Evolutionary conservation across 345 rosid species (phyloP), one percentile per base, ranked within the genome.

Genomic region (Dipteronia sinensis): DNA sequence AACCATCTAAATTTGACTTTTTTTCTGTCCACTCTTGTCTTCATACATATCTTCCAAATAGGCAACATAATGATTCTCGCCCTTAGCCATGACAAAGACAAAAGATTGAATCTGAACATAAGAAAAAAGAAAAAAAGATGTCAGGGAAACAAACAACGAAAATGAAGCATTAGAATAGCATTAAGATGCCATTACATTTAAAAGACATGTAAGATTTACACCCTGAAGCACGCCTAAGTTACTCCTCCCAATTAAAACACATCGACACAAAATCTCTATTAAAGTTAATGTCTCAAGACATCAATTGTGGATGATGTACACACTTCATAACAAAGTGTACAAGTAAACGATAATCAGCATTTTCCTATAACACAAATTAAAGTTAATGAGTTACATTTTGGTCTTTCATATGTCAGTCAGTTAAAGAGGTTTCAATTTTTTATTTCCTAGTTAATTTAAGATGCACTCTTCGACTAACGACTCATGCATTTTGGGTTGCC

Each of bases 1-100:
- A 95, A 92, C 99, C 99, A 95, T 86, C 98, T 90, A 68, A 93
- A 96, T 88, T 88, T 95, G 72, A 95, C 97, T 80, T 95, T 95
- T n/a, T 81, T 91, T 96, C 73, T 82, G 93, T 72, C 99, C 98
- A 80, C 93, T 89, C 82, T 89, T 93, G 90, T 95, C 98, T 85
- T 93, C 99, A 46, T 95, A 95, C 97, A 95, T 95, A 81, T 95
- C 99, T 85, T 95, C 99, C 88, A 95, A 84, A 84, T 95, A 91
- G 63, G 98, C 98, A 86, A 95, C 82, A 19, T 95, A 92, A 42
- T 80, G 92, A 80, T 85, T 89, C 69, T 93, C 92, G 66, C 87
- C 98, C 85, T 92, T 92, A 69, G 90, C 93, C 99, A 95, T 87
- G 74, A 93, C 98, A 83, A 90, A 93, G 77, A 95, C 98, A 86